Evolutionary conservation across 495 filamentous ascomycete species (phyloP), one percentile per base, ranked within the genome.

Genomic region (Xylaria scruposa): DNA sequence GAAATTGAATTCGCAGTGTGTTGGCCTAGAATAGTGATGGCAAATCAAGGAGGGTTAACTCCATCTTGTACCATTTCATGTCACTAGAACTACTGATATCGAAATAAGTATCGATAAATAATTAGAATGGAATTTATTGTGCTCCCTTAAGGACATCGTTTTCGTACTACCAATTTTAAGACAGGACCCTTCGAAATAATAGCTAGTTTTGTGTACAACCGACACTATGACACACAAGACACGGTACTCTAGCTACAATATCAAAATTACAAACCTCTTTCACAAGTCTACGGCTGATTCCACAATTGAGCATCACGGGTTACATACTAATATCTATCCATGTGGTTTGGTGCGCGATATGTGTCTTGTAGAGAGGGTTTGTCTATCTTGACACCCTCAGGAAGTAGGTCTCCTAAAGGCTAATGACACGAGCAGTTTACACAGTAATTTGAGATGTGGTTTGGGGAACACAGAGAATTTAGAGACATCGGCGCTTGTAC

Each of bases 401-500:
- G 9, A 44, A 36, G 33, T 56, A 46, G 47, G 64, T 49, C 19
- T 59, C 33, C 33, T 46, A 38, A 47, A 40, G 21, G 68, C 21
- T 44, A 29, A 64, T 54, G 46, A 44, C 51, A 63, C 68, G 56
- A 13, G 46, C 17, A 12, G 1, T 7, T 40, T 54, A 53, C 44
- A 42, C 58, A 38, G 40, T 42, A 53, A 2, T 4, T 26, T 21
- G 31, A 62, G 21, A 60, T 19, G 51, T 24, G 1, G 9, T 44
- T 49, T 19, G 13, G 49, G 59, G 47, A 44, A 26, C 31, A 64
- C 59, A 12, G 17, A 38, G 10, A 21, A 17, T 36, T 19, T 21
- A 26, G 36, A 42, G 49, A 67, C 47, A 44, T 56, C 33, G 65
- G 33, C 29, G 15, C 36, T 67, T 67, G 65, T 67, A 44, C 24